A percentile compares a stretch with the other conserved stretches of the same genome.
These are phyloP conservation scores for Spizellomyces sp. DNA, from an alignment of 192 early-diverging fungal species.

Conservation along the genomic window DNA sequence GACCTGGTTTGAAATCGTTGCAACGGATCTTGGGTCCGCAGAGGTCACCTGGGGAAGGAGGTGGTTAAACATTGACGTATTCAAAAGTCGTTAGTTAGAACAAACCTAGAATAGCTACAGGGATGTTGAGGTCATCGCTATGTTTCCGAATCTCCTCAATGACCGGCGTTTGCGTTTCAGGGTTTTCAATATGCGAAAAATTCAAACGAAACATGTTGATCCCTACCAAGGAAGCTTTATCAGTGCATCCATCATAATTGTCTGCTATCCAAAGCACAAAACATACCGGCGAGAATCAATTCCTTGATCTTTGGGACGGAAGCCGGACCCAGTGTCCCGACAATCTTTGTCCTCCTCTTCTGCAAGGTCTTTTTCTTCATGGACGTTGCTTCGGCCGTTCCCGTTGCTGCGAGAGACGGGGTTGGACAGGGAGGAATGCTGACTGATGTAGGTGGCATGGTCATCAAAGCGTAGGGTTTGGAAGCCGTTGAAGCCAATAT, in stretches of 20 bases:
- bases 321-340: constrained; percentile 60
- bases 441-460: no score
- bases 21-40: constrained; percentile 62
- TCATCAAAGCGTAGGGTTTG: no score
- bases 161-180: constrained; percentile 46
- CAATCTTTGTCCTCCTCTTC: constrained; percentile 43
- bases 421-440: no score
- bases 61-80: not conserved
- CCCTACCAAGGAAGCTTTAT: constrained; percentile 11
- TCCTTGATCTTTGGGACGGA: constrained; percentile 46
- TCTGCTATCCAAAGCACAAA: no score
- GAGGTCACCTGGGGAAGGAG: constrained; percentile 38
- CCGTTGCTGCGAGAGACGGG: no score
- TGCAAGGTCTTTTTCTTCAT: not conserved
- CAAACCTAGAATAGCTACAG: constrained; percentile 55
- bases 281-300: constrained; percentile 49
- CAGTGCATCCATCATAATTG: not conserved
- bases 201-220: constrained; percentile 59
- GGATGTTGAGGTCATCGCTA: constrained; percentile 40
- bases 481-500: no score
- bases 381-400: no score
- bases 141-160: constrained; percentile 49
- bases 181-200: constrained; percentile 55
- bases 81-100: not conserved
- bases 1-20: constrained; percentile 50